phyloP scores from a whole-genome alignment of 805 yeast genomes.

The Ogataea parapolymorpha region DNA sequence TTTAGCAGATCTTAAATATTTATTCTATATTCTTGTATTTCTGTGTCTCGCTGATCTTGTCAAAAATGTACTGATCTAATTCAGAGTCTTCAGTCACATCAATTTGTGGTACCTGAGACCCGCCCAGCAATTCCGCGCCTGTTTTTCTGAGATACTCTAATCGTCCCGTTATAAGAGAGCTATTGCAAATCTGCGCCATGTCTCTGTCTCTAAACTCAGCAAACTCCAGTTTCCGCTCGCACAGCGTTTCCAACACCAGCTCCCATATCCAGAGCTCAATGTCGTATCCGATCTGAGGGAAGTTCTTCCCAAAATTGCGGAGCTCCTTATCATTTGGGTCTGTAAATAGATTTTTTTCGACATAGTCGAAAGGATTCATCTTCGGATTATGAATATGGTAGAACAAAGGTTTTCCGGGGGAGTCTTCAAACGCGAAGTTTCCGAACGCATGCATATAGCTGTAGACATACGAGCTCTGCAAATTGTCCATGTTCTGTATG shows the following conservation, averaged over 20 bases:
- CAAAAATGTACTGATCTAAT: conserved; percentile 12
- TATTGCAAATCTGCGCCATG: conserved; percentile 21
- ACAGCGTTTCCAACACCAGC: conserved; percentile 21
- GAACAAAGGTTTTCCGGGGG: conserved; percentile 21
- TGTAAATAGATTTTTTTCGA: conserved; percentile 16
- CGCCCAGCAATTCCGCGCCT: conserved; percentile 12
- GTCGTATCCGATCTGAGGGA: conserved; percentile 17
- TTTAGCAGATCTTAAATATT: not conserved
- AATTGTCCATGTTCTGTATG: conserved; percentile 1
- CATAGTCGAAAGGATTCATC: conserved; percentile 41
- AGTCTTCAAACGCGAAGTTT: conserved; percentile 12
- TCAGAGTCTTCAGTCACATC: not conserved
- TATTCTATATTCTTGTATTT: not conserved
- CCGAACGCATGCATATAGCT: conserved; percentile 20
- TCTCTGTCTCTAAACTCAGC: conserved; percentile 22
- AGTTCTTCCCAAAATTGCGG: conserved; percentile 23
- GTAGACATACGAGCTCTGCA: conserved; percentile 15
- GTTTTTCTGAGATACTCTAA: conserved; percentile 24
- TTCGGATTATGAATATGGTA: conserved; percentile 48
- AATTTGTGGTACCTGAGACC: not conserved
- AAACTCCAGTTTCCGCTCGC: conserved; percentile 18
- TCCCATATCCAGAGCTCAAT: conserved; percentile 28
- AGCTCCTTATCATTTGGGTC: conserved; percentile 12
- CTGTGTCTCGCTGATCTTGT: conserved; percentile 1
- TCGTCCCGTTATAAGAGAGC: conserved; percentile 18